Evolutionary conservation across 2,329 filamentous ascomycete species (phyloP), one percentile per base, ranked within the genome.

Genomic region (Pseudocercospora pini-densiflorae): DNA sequence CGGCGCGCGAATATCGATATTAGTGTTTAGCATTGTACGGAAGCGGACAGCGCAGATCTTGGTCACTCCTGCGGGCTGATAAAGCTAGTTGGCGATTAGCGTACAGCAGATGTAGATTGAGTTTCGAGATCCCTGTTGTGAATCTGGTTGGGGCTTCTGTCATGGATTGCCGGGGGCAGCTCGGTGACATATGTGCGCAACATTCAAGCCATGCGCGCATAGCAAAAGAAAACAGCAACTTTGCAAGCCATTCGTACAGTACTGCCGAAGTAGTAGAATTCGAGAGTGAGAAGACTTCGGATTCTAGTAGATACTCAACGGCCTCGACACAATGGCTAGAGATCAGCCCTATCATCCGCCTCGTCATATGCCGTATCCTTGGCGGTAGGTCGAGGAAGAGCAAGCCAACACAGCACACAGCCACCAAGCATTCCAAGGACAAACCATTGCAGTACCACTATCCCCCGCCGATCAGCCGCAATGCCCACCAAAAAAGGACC

Each of bases 401-500:
- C 57, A 27, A 59, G 33, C 57, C 57, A 59, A 45, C 57, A 59
- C 57, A 59, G 33, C 21, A 59, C 57, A 59, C 57, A 59, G 57
- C 57, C 57, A 59, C 57, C 57, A 45, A 59, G 57, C 57, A 59
- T 59, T 59, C 57, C 57, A 59, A 59, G 57, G 57, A 59, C 57
- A 59, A 59, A 59, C 57, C 57, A 59, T 59, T 59, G 57, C 12
- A 59, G 57, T 45, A 59, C 57, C 33, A 59, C 57, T 59, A 59
- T 59, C 4, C 57, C 57, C 14, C 19, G 33, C 57, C 27, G 57
- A 45, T 59, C 57, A 59, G 57, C 57, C 57, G 36, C 57, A 29
- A 59, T 27, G 33, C 57, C 57, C 57, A 45, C 33, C 57, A 59
- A 45, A 33, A 69, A 69, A 10, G 67, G 67, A 24, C 68, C 65